Base-by-base conservation (phyloP, 2,329 filamentous ascomycete genomes). In the Ciborinia camelliae region DNA sequence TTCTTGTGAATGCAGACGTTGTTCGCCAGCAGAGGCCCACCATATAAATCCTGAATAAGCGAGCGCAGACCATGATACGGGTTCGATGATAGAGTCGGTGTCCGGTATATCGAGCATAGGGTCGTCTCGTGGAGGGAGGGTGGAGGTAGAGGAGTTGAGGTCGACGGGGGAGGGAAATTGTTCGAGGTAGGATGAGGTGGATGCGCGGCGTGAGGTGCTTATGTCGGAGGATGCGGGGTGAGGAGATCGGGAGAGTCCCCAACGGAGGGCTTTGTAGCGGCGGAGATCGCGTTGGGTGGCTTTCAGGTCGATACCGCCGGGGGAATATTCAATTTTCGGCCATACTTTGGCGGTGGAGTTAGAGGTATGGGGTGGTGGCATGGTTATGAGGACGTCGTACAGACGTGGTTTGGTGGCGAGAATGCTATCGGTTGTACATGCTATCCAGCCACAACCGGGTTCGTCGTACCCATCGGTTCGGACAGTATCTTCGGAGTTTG, bases 361-460 rank as follows among this genome's bases (percentile, higher is more conserved):
- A 62, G 84, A 79, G 4, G 85, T 78, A 71, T 88, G 80, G 7
- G 83, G 76, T 0, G 86, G 82, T 0, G 92, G 91, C 73, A 98
- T 84, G 62, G 91, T 91, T 66, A 98, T 88, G 47, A 97, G 84
- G 71, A 97, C 83, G 75, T 99, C 95, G 81, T 92, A 98, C 2
- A 99, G 84, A 2, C 90, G 85, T 59, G 88, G 85, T 79, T 98
- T 98, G 77, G 91, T 90, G 54, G 86, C 87, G 18, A 99, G 83
- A 65, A 99, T 95, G 73, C 90, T 94, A 78, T 99, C 95, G 1
- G 94, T 98, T 3, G 94, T 97, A 76, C 93, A 97, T 15, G 94
- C 95, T 66, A 97, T 88, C 92, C 93, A 99, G 47, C 92, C 90
- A 18, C 83, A 78, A 39, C 82, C 82, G 30, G 78, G 75, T 50